Evolutionary conservation across 768 basidiomycete species (phyloP).

Genomic region (Amanita exitialis): DNA sequence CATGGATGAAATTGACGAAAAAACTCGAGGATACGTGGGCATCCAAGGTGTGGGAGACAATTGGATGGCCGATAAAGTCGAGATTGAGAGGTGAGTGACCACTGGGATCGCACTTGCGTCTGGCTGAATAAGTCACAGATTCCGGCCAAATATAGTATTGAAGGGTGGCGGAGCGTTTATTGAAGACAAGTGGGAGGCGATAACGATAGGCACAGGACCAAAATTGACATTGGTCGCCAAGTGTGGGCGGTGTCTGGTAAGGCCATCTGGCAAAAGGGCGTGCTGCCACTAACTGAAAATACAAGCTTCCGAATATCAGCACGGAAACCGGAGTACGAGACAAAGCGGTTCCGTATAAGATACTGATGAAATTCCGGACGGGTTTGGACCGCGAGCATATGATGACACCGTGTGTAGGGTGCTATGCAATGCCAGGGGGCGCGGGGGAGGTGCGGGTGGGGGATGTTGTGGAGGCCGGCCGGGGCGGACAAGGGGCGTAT

Average conservation of each 20-base stretch:
- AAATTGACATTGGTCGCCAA: slow-evolving; percentile 52
- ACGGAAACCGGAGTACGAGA: slow-evolving; percentile 56
- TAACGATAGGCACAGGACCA: slow-evolving; percentile 39
- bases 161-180: slow-evolving; percentile 59
- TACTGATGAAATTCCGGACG: slow-evolving; percentile 61
- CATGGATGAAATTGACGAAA: slow-evolving; percentile 38
- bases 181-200: slow-evolving; percentile 62
- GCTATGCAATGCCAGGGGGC: slow-evolving; percentile 45
- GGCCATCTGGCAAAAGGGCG: slow-evolving; percentile 10
- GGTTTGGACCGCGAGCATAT: slow-evolving; percentile 41
- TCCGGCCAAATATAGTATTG: slow-evolving; percentile 70
- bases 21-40: slow-evolving; percentile 35
- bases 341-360: slow-evolving; percentile 66
- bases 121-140: slow-evolving; percentile 29
- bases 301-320: slow-evolving; percentile 48
- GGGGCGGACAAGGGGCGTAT: background rate
- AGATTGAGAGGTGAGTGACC: slow-evolving; percentile 45
- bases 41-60: slow-evolving; percentile 35
- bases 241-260: slow-evolving; percentile 65
- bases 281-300: background rate
- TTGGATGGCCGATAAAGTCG: slow-evolving; percentile 42
- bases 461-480: slow-evolving; percentile 33
- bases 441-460: slow-evolving; percentile 50
- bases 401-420: slow-evolving; percentile 55
- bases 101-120: too few species aligned